Base-by-base conservation (phyloP, 805 yeast genomes). In the Saccharomyces kudriavzevii region DNA sequence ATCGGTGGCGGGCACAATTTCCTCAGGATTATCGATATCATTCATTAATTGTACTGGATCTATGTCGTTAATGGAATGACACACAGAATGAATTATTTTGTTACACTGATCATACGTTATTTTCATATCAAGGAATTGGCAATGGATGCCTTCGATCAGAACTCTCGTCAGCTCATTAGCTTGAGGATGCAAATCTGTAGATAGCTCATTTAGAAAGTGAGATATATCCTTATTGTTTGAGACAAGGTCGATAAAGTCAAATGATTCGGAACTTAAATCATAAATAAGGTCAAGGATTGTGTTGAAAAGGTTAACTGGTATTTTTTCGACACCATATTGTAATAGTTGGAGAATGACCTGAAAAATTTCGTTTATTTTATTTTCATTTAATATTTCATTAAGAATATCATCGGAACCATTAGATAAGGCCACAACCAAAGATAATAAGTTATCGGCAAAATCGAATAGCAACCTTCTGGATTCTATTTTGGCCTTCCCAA, bases 401-500 rank as follows among this genome's bases (percentile, higher is more conserved):
- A 81, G 75, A n/a, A 87, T 77, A n/a, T 77, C 82, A 25, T 81
- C 84, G 8, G 85, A 79, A 11, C 84, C 79, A 60, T 83, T 80
- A 22, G 85, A 81, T 49, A 90, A 73, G 1, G 85, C 85, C 20
- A 84, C 82, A 5, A 84, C 68, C 52, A 89, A 75, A 0, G 94
- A 84, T 30, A 89, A 63, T 24, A 89, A 63, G 64, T 89, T 89
- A 59, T 89, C 96, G 3, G 84, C 74, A 61, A 79, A 84, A 58
- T 85, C 92, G 60, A 78, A 79, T 50, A 87, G 68, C 54, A 84
- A 63, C 45, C 76, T 74, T 45, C 71, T 68, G 40, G 79, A 77
- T 48, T 77, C 73, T 45, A 77, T 75, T 10, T 54, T 57, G 17
- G 59, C 52, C 45, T 61, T 66, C 50, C 50, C 62, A 6, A 13